Evolutionary conservation across 805 yeast species (phyloP), one percentile per base, ranked within the genome.

Genomic region (Yamadazyma ubonensis): DNA sequence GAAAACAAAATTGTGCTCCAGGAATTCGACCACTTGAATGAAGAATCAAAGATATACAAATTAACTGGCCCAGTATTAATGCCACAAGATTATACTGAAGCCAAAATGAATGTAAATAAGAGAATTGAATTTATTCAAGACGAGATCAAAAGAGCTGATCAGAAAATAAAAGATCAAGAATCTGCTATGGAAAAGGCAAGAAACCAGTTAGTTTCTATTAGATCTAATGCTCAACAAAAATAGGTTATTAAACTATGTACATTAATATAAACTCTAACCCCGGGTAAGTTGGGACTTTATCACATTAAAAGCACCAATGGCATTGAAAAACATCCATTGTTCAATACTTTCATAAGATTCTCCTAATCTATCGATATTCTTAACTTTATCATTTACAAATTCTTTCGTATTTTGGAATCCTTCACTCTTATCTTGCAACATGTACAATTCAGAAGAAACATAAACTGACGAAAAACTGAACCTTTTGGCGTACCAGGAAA

Each of bases 401-500:
- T 72, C 71, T 52, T 73, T 57, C 1, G 98, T 90, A 34, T 75
- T 75, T 10, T 49, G 41, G 52, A 67, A 83, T 21, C 64, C 73
- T 2, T 56, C 52, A 15, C 91, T 80, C 16, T 67, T 68, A 59
- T 91, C 97, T 50, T 76, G 82, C 31, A 86, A 67, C 93, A 83
- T 84, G 65, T 77, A 87, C 45, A 87, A 64, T 59, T 91, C 97
- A 28, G 84, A 66, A 27, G 83, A 76, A 2, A 85, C 84, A 58
- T 86, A 87, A 2, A 84, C 74, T 2, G 84, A 71, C 17, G 86
- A 75, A 11, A 91, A 57, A 6, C 85, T 75, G 11, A 83, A 65
- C 48, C 99, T 71, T 55, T 89, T 86, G n/a, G 95, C 70, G 60
- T 91, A 91, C 99, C 99, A 91, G 3, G 87, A 83, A 57, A 85